These are phyloP conservation scores for Globisporangium cederbergense DNA, from an alignment of 352 stramenopile species.

Conservation along the genomic window DNA sequence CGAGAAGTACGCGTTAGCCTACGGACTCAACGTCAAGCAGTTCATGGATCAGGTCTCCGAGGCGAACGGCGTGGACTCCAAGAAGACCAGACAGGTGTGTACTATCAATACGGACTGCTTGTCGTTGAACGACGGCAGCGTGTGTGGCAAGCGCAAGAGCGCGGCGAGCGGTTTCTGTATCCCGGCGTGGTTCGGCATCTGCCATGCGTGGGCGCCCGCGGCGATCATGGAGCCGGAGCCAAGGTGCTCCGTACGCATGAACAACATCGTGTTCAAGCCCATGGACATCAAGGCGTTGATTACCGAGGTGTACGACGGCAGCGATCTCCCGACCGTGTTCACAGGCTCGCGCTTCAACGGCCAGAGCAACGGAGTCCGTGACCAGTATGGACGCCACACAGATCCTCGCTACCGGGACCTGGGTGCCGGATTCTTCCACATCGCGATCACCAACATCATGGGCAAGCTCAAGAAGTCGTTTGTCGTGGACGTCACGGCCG, in stretches of 20 bases:
- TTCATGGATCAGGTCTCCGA: conserved; percentile 46
- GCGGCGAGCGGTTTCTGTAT: conserved; percentile 36
- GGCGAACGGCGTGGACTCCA: conserved; percentile 40
- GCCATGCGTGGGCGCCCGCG: conserved; percentile 54
- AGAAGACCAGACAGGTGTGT: conserved; percentile 25
- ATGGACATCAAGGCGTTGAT: conserved; percentile 59
- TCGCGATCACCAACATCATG: conserved; percentile 57
- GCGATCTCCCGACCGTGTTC: conserved; percentile 49
- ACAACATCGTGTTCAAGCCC: conserved; percentile 46
- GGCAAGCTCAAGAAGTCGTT: conserved; percentile 44
- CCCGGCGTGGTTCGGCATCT: conserved; percentile 57
- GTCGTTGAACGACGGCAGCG: conserved; percentile 31
- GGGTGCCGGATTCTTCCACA: conserved; percentile 50
- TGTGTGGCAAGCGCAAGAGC: conserved; percentile 37
- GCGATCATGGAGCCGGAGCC: conserved; percentile 48
- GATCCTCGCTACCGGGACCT: conserved; percentile 39
- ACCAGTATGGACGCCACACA: conserved; percentile 42
- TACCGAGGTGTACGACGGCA: conserved; percentile 47
- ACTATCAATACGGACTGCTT: conserved; percentile 30
- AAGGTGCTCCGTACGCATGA: conserved; percentile 38
- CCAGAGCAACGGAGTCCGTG: conserved; percentile 30
- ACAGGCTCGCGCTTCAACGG: conserved; percentile 49
- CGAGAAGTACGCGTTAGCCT: conserved; percentile 49
- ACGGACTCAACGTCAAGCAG: conserved; percentile 31
- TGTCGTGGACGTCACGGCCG: conserved; percentile 45